Conservation (phyloP, 208 protist genomes). For the Zelonia costaricensis region DNA sequence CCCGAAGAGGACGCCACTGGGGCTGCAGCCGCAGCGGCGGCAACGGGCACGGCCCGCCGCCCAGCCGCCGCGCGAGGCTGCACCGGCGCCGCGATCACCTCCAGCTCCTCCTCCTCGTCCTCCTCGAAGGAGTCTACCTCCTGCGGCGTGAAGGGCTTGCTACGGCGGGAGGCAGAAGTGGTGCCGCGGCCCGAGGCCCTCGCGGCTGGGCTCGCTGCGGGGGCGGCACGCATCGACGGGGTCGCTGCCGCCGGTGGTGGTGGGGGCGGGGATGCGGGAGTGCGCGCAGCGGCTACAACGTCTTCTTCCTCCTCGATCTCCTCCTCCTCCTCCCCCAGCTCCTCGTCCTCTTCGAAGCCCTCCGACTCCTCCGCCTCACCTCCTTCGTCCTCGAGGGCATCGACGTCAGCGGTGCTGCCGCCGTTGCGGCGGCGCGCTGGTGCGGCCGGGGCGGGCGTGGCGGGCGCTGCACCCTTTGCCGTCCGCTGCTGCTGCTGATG, state of each 20-base stretch:
- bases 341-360: constrained; percentile 27
- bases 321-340: constrained; percentile 9
- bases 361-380: constrained; percentile 27
- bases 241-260: not conserved
- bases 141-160: too few species aligned
- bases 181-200: too few species aligned
- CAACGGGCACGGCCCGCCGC: constrained; percentile 6
- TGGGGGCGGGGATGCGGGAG: too few species aligned
- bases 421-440: constrained; percentile 1
- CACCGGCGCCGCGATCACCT: constrained; percentile 6
- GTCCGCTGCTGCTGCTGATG: constrained; percentile 4
- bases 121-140: constrained; percentile 1
- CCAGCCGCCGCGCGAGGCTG: constrained; percentile 5
- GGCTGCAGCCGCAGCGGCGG: constrained; percentile 6
- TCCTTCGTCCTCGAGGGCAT: constrained; percentile 14
- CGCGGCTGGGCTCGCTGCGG: not conserved
- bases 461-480: not conserved
- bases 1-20: not conserved
- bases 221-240: not conserved
- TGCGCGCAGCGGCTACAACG: constrained; percentile 1
- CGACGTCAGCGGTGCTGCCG: constrained; percentile 3
- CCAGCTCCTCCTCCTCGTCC: constrained; percentile 9
- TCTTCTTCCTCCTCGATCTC: constrained; percentile 25
- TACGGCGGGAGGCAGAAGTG: not conserved
- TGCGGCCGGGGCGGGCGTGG: not conserved